phyloP scores from a whole-genome alignment of 495 filamentous ascomycete genomes.

The Daldinia loculata region DNA sequence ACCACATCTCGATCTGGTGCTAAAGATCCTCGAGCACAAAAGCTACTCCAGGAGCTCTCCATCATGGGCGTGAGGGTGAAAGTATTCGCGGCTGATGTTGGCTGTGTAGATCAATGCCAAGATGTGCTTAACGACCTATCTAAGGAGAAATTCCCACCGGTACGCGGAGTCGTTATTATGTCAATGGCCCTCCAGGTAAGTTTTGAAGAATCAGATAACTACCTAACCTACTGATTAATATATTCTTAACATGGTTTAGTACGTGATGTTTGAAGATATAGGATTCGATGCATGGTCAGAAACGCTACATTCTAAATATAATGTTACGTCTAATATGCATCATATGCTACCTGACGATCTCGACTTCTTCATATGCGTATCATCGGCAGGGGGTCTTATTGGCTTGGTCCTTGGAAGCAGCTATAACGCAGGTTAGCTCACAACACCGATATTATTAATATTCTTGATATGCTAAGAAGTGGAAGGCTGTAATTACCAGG shows the following conservation, averaged over 20 bases:
- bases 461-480: neutral
- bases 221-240: no score
- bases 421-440: neutral
- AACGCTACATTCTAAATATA: neutral
- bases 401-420: neutral
- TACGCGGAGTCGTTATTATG: neutral
- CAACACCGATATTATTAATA: neutral
- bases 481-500: neutral
- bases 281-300: neutral
- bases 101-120: neutral
- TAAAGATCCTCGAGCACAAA: neutral
- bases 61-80: neutral
- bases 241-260: neutral
- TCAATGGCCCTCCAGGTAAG: neutral
- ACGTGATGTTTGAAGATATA: neutral
- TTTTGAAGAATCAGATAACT: neutral
- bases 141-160: neutral
- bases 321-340: neutral
- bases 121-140: neutral
- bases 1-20: neutral
- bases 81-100: neutral
- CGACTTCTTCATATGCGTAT: neutral
- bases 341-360: neutral
- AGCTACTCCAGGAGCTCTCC: neutral
- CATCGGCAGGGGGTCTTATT: neutral